Evolutionary conservation across 352 stramenopile species (phyloP), one percentile per base, ranked within the genome.

Genomic region (Phytophthora lateralis): DNA sequence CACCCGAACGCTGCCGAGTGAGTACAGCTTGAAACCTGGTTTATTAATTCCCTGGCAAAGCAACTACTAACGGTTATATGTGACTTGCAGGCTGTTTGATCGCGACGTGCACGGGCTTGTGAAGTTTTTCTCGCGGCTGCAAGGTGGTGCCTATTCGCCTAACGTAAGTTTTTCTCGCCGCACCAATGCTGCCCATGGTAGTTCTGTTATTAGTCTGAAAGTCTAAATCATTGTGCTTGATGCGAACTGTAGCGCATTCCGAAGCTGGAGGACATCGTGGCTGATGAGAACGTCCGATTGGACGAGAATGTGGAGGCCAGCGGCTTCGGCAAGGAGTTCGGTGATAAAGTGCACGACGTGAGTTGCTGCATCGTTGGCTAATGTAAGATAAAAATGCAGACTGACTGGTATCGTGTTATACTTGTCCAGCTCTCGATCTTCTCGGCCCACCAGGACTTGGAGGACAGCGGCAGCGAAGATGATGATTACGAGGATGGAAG

Each of bases 1-100:
- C 98, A 99, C 76, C 88, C 92, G 6, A 99, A 99, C 77, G 98
- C 98, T 26, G 72, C 89, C 39, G 95, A 99, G 82, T 99, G 86
- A 69, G 91, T 73, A 12, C n/a, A 59, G 20, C 24, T 48, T 20
- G n/a, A 20, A 35, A 7, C 14, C 34, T 41, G 34, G 1, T 41
- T 42, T 41, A 14, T 30, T 29, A 39, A 15, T 14, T n/a, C 37
- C 26, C 44, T 17, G 18, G 15, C 11, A 38, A 18, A 20, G 37
- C 7, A 44, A 30, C 20, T 42, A 39, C 15, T 76, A 37, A 66
- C 26, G 3, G n/a, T 39, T 58, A 47, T 26, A 4, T 17, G 39
- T 38, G 56, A 24, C 15, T 24, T 61, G 1, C 26, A 96, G 86
- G 27, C 78, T 97, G 15, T 98, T 98, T 61, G 75, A 98, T 65